phyloP scores from a whole-genome alignment of 371 early-diverging fungal species.

The Mucor saturninus region DNA sequence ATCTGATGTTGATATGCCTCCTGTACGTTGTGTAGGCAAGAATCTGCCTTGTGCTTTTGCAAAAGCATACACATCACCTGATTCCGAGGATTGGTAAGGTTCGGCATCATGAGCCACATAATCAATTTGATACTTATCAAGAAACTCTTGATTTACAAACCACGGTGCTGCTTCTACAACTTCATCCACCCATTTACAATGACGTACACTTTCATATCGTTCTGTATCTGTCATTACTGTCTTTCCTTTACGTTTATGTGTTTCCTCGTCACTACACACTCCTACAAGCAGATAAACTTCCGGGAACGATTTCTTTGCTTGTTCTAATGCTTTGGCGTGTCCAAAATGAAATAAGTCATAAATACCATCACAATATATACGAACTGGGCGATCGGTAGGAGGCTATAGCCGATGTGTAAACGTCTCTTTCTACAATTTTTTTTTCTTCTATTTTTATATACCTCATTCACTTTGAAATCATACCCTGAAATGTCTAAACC shows the following conservation, averaged over 20 bases:
- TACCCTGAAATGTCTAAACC: constrained; percentile 25
- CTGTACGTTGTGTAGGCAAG: constrained; percentile 91
- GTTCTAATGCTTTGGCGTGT: constrained; percentile 90
- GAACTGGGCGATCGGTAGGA: constrained; percentile 76
- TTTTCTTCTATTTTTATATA: constrained; percentile 7
- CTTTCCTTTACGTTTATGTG: constrained; percentile 89
- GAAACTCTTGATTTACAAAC: constrained; percentile 87
- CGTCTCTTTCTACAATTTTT: neutral
- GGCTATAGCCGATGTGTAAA: constrained; percentile 41
- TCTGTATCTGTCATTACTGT: constrained; percentile 91
- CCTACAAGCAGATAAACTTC: constrained; percentile 90
- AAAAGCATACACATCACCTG: constrained; percentile 93
- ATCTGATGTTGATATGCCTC: constrained; percentile 94
- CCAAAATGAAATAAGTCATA: constrained; percentile 97
- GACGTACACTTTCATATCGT: constrained; percentile 88
- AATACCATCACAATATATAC: constrained; percentile 93
- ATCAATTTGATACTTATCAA: constrained; percentile 90
- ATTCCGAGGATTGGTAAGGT: constrained; percentile 83
- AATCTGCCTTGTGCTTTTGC: constrained; percentile 91
- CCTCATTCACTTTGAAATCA: constrained; percentile 31
- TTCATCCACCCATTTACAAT: constrained; percentile 97
- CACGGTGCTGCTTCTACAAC: constrained; percentile 92
- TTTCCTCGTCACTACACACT: constrained; percentile 85
- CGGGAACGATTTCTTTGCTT: constrained; percentile 92
- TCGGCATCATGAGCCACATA: constrained; percentile 98